A percentile compares a stretch with the other conserved stretches of the same genome.
These are phyloP conservation scores for Umbelopsis ramanniana DNA, from an alignment of 192 early-diverging fungal genomes.

Conservation along the genomic window DNA sequence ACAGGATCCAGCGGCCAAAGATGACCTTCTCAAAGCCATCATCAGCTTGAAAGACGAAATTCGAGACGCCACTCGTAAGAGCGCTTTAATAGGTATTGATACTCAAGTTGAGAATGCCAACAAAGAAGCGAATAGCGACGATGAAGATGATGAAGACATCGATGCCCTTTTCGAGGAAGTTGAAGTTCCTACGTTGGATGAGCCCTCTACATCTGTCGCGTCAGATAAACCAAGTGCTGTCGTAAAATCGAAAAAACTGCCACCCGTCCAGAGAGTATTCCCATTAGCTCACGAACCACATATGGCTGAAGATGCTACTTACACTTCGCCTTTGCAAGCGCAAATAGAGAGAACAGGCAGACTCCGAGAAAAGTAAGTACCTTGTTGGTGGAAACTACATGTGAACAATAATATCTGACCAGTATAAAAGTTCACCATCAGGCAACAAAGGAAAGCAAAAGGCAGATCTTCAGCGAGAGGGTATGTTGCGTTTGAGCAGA, in stretches of 20 bases:
- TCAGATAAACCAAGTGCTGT: background rate
- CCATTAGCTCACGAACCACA: slow-evolving; percentile 39
- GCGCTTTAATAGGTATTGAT: slow-evolving; percentile 47
- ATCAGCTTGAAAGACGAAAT: slow-evolving; percentile 48
- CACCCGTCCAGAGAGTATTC: slow-evolving; percentile 40
- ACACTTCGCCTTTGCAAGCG: slow-evolving; percentile 22
- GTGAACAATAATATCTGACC: background rate
- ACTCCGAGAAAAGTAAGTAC: background rate
- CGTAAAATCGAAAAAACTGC: slow-evolving; percentile 22
- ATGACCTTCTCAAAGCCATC: slow-evolving; percentile 40
- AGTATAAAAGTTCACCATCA: background rate
- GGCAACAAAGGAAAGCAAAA: slow-evolving; percentile 24
- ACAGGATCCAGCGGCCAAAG: slow-evolving; percentile 41
- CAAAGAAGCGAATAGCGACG: slow-evolving; percentile 13
- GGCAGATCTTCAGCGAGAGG: slow-evolving; percentile 18
- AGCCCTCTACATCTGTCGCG: slow-evolving; percentile 31
- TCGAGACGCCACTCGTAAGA: slow-evolving; percentile 39
- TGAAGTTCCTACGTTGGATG: slow-evolving; percentile 1
- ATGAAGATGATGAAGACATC: slow-evolving; percentile 46
- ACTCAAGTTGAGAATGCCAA: slow-evolving; percentile 35
- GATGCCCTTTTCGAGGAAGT: slow-evolving; percentile 46
- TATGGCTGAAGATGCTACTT: slow-evolving; percentile 48
- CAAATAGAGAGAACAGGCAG: background rate
- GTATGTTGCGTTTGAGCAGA: background rate
- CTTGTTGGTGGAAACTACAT: background rate